phyloP scores from a whole-genome alignment of 164 flowering plant species.

The Chloranthus sessilifolius region DNA sequence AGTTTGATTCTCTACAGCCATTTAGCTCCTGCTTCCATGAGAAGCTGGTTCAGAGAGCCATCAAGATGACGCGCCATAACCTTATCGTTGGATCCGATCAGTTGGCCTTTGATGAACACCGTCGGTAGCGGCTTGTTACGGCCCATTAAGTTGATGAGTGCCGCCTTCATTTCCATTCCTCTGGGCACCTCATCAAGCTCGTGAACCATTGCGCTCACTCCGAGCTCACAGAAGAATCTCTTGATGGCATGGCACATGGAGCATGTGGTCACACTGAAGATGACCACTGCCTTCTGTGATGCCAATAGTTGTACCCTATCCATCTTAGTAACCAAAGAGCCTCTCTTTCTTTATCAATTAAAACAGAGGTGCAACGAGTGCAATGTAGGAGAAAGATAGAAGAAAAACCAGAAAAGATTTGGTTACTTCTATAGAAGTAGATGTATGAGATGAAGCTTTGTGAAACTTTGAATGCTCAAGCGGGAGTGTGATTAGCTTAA shows the following conservation, averaged over 20 bases:
- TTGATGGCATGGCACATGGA: constrained; percentile 33
- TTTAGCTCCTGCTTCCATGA: constrained; percentile 8
- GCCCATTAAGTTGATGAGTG: constrained; percentile 20
- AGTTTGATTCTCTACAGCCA: too few relatives aligned
- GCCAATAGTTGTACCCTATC: constrained; percentile 11
- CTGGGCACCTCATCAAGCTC: constrained; percentile 20
- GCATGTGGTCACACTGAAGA: constrained; percentile 29
- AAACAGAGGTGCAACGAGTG: too few relatives aligned
- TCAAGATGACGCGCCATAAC: constrained; percentile 30
- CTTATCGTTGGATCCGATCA: constrained; percentile 23
- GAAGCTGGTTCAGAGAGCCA: constrained; percentile 26
- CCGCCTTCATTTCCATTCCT: constrained; percentile 25
- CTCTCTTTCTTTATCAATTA: too few relatives aligned
- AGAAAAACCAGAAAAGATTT: too few relatives aligned
- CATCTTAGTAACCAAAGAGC: background rate
- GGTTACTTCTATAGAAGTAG: too few relatives aligned
- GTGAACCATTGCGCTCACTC: constrained; percentile 24
- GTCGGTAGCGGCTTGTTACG: constrained; percentile 21
- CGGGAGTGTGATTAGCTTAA: too few relatives aligned
- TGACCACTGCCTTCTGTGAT: constrained; percentile 22
- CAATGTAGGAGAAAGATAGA: too few relatives aligned
- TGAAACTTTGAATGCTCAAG: too few relatives aligned
- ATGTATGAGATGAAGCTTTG: too few relatives aligned
- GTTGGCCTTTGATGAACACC: constrained; percentile 22
- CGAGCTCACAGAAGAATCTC: constrained; percentile 22